These are phyloP conservation scores for Kalanchoe fedtschenkoi DNA, from an alignment of 164 flowering plant genomes.

Conservation along the genomic window DNA sequence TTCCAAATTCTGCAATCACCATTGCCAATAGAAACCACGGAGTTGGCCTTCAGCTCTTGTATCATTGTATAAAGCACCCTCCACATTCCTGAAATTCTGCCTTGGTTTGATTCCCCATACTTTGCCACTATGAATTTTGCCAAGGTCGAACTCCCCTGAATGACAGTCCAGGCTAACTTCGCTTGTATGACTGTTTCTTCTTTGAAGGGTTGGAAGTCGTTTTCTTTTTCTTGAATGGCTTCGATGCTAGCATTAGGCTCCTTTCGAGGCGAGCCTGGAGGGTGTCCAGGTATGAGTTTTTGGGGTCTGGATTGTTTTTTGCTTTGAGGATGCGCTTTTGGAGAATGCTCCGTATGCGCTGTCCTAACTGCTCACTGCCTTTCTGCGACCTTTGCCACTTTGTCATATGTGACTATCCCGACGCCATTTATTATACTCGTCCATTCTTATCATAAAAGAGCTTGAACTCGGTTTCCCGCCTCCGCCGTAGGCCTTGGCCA, in stretches of 20 bases:
- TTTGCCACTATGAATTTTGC: too few relatives aligned
- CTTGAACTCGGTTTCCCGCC: constrained; percentile 73
- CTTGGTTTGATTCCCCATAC: too few relatives aligned
- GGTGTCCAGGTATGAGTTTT: constrained; percentile 29
- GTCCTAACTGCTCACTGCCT: constrained; percentile 73
- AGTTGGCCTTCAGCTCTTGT: too few relatives aligned
- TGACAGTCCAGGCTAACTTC: too few relatives aligned
- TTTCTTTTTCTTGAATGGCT: constrained; percentile 63
- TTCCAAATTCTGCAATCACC: too few relatives aligned
- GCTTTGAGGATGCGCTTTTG: constrained; percentile 75
- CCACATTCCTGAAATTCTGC: too few relatives aligned
- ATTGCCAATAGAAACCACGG: too few relatives aligned
- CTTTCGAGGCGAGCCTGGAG: constrained; percentile 57
- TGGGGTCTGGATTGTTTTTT: constrained; percentile 64
- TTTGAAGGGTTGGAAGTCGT: constrained; percentile 31
- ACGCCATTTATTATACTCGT: constrained; percentile 77
- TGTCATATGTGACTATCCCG: constrained; percentile 12
- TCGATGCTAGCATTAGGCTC: constrained; percentile 62
- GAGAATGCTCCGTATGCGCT: too few relatives aligned
- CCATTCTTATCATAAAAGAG: constrained; percentile 91
- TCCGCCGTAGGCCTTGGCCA: constrained; percentile 97
- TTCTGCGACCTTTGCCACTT: constrained; percentile 28
- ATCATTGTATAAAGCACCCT: too few relatives aligned
- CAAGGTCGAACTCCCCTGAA: too few relatives aligned
- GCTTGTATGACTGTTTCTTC: constrained; percentile 52